Conservation (phyloP, 768 basidiomycete species). For the Tulasnella calospora region DNA sequence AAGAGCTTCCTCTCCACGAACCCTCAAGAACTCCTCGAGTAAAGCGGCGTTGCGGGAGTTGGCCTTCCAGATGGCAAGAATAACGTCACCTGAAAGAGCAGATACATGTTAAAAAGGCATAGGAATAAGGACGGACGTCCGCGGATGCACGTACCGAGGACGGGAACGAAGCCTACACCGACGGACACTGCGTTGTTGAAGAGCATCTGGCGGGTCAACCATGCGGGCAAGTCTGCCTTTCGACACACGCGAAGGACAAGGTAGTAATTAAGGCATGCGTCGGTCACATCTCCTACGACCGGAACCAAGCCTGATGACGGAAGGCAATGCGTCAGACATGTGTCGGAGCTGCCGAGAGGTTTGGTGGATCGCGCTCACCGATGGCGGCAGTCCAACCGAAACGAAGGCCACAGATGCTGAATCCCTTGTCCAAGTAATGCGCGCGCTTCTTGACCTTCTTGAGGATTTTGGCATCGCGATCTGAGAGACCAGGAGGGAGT, state of each 20-base stretch:
- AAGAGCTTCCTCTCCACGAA: constrained; percentile 70
- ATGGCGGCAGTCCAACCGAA: constrained; percentile 88
- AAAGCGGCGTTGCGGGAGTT: constrained; percentile 85
- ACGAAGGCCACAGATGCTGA: constrained; percentile 68
- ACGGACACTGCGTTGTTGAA: constrained; percentile 69
- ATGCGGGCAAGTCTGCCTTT: constrained; percentile 61
- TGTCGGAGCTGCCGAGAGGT: background rate
- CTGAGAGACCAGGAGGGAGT: constrained; percentile 68
- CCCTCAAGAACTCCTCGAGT: constrained; percentile 75
- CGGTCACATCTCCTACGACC: constrained; percentile 60
- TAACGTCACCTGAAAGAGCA: constrained; percentile 58
- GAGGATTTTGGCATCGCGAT: constrained; percentile 69
- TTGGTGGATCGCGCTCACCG: constrained; percentile 34
- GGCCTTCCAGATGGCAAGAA: constrained; percentile 73
- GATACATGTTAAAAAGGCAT: background rate
- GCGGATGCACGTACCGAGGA: constrained; percentile 32
- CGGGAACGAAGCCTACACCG: constrained; percentile 46
- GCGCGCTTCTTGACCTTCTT: constrained; percentile 57
- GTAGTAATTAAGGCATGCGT: constrained; percentile 61
- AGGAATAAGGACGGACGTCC: background rate
- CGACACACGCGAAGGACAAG: constrained; percentile 73
- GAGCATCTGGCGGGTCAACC: constrained; percentile 70
- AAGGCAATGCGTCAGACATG: background rate
- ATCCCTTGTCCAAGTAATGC: constrained; percentile 75
- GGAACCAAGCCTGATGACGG: constrained; percentile 53